Conservation (phyloP, 345 rosid genomes). For the Brassica napus region DNA sequence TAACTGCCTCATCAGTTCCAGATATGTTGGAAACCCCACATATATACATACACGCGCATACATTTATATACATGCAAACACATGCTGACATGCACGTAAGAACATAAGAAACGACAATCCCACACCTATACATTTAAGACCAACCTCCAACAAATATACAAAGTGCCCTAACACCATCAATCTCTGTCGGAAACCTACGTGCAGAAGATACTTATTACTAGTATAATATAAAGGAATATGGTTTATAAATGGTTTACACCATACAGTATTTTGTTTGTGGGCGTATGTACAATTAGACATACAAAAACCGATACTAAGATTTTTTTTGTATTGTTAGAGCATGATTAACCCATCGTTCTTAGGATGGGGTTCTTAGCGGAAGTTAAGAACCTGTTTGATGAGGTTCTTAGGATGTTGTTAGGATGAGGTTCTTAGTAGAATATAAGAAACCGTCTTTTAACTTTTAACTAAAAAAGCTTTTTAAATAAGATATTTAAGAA, state of each 20-base stretch:
- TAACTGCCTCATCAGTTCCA: conserved; percentile 31
- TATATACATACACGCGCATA: conserved; percentile 14
- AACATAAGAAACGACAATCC: conserved; percentile 32
- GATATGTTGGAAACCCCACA: conserved; percentile 19
- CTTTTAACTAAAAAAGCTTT: no score
- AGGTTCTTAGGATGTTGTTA: no score
- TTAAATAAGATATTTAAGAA: no score
- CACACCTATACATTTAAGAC: conserved; percentile 22
- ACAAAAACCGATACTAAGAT: neutral
- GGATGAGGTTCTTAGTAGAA: no score
- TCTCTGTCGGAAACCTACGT: conserved; percentile 36
- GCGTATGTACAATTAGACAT: conserved; percentile 15
- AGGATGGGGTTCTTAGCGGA: no score
- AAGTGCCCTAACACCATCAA: conserved; percentile 35
- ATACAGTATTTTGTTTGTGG: conserved; percentile 32
- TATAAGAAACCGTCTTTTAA: no score
- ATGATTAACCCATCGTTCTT: no score
- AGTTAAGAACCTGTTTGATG: no score
- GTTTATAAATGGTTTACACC: conserved; percentile 27
- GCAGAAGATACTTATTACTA: neutral
- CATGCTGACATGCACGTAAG: conserved; percentile 13
- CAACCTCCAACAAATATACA: conserved; percentile 34
- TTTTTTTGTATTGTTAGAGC: neutral
- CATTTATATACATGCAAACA: conserved; percentile 27
- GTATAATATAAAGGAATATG: neutral